Conservation (phyloP, 192 early-diverging fungal species). For the Coemansia sp. region DNA sequence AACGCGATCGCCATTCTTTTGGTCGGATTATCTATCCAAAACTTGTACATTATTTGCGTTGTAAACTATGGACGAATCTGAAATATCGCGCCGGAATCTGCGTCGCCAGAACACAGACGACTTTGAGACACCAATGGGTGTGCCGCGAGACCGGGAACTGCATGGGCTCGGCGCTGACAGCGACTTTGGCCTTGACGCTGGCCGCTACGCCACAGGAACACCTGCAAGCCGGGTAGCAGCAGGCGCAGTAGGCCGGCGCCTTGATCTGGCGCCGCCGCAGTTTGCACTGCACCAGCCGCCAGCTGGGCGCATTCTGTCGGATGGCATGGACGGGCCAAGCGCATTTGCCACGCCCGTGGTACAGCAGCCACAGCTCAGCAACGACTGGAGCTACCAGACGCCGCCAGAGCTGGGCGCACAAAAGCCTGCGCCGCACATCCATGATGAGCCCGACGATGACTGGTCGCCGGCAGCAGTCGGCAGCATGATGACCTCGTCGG, state of each 20-base stretch:
- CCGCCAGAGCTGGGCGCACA: neutral
- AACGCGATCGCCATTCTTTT: too few relatives aligned
- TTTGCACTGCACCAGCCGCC: constrained; percentile 5
- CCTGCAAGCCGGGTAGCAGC: constrained; percentile 16
- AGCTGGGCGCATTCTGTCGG: neutral
- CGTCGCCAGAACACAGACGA: neutral
- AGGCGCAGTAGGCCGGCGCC: constrained; percentile 10
- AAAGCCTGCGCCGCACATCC: neutral
- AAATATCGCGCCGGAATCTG: too few relatives aligned
- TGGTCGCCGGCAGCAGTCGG: neutral
- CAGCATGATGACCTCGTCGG: neutral
- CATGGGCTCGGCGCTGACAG: neutral
- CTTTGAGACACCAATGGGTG: neutral
- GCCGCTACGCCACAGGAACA: neutral
- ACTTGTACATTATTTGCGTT: too few relatives aligned
- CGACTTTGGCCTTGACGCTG: neutral
- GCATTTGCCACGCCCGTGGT: constrained; percentile 9
- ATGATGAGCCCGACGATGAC: neutral
- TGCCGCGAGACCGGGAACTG: neutral
- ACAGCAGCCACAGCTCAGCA: neutral
- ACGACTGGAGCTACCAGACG: neutral
- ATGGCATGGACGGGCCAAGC: neutral
- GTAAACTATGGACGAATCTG: too few relatives aligned
- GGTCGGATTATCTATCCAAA: too few relatives aligned
- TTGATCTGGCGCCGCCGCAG: constrained; percentile 7